Percentiles rank a stretch among this genome's conserved stretches.
Conservation (phyloP, 164 flowering plant genomes). For the Litsea cubeba region DNA sequence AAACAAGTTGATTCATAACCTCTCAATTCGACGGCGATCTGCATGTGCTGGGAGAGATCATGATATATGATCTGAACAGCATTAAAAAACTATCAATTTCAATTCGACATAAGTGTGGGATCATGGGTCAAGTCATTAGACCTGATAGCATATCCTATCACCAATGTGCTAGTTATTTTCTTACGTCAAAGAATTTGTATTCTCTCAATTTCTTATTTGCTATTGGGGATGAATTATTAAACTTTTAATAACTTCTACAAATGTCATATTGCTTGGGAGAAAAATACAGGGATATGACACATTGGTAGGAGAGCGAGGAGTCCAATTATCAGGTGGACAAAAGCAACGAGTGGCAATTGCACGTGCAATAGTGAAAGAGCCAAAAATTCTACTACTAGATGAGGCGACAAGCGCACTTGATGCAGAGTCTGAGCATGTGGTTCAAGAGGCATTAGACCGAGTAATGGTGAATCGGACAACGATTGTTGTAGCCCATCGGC, state of each 20-base stretch:
- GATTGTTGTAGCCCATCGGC: conserved; percentile 19
- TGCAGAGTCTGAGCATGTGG: conserved; percentile 20
- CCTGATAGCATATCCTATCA: neutral
- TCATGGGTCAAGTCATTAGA: neutral
- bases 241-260: neutral
- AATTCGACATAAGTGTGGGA: neutral
- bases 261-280: neutral
- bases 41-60: neutral
- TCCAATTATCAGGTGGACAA: conserved; percentile 20
- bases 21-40: neutral
- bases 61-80: neutral
- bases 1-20: neutral
- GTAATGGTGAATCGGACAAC: conserved; percentile 18
- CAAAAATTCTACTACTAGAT: conserved; percentile 18
- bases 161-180: neutral
- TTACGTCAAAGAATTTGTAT: neutral
- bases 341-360: conserved; percentile 23
- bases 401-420: conserved; percentile 21
- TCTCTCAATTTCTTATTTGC: neutral
- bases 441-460: conserved; percentile 19
- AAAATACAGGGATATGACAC: conserved; percentile 21
- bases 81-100: neutral
- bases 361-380: conserved; percentile 19
- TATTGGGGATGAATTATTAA: neutral
- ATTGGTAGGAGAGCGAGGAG: conserved; percentile 20